Conservation (phyloP, 2,329 filamentous ascomycete species). For the Teratosphaeria destructans region DNA sequence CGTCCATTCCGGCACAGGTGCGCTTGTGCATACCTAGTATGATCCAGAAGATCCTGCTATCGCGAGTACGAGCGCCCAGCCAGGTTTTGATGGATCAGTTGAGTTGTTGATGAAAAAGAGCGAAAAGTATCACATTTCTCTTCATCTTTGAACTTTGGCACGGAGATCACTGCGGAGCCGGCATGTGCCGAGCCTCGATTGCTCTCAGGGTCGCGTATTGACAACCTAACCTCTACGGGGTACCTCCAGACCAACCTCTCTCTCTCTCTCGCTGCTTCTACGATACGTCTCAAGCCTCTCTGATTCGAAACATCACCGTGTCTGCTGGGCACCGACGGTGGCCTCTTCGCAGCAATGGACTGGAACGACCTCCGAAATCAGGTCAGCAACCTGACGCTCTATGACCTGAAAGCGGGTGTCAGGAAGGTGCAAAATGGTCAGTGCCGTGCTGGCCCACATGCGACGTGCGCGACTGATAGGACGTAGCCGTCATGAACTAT, state of each 20-base stretch:
- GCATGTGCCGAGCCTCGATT: not conserved
- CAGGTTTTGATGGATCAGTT: not conserved
- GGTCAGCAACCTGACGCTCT: constrained; percentile 84
- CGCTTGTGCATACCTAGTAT: not conserved
- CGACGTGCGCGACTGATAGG: not conserved
- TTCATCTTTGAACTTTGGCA: not conserved
- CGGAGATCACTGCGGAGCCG: not conserved
- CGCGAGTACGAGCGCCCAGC: not conserved
- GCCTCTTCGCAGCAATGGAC: constrained; percentile 52
- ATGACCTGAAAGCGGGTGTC: constrained; percentile 90
- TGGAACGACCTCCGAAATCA: constrained; percentile 73
- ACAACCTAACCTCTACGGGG: not conserved
- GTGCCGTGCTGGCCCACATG: not conserved
- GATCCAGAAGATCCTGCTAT: not conserved
- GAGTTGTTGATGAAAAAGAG: not conserved
- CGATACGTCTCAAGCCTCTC: not conserved
- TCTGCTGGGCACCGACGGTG: not conserved
- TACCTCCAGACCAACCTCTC: too few relatives aligned
- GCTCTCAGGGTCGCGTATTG: not conserved
- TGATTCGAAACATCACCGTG: not conserved
- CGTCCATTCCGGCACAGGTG: not conserved
- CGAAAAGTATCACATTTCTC: not conserved
- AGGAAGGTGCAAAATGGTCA: constrained; percentile 94
- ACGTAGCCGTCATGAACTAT: constrained; percentile 49
- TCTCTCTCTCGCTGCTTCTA: too few relatives aligned